These are phyloP conservation scores for Claviceps digitariae DNA, from an alignment of 2,329 filamentous ascomycete genomes.

Conservation along the genomic window DNA sequence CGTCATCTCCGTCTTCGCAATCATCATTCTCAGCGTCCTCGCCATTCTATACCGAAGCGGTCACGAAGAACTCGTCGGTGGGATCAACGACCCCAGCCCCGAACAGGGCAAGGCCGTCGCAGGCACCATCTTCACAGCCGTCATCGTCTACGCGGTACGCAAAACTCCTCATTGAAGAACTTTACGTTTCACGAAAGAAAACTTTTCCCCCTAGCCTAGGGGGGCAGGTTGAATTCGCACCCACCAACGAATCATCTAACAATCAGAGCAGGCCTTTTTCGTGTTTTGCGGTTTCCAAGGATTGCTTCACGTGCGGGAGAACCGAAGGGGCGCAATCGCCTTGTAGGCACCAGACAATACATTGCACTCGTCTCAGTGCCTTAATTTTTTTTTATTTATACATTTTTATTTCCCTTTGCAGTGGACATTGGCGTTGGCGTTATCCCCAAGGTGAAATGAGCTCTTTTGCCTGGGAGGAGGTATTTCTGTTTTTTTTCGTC, in stretches of 20 bases:
- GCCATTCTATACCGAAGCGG: constrained; percentile 62
- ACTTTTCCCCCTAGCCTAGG: no score
- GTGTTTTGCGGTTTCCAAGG: constrained; percentile 87
- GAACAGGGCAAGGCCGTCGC: constrained; percentile 67
- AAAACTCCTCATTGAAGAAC: no score
- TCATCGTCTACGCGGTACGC: constrained; percentile 79
- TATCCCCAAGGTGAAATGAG: neutral
- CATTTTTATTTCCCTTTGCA: neutral
- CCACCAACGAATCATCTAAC: neutral
- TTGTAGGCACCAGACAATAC: constrained; percentile 30
- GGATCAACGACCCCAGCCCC: constrained; percentile 55
- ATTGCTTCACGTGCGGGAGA: constrained; percentile 71
- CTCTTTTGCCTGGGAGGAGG: neutral
- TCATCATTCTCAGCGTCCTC: constrained; percentile 50
- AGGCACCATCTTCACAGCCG: constrained; percentile 72
- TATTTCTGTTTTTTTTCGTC: neutral
- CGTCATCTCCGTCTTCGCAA: constrained; percentile 52
- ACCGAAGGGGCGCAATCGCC: constrained; percentile 70
- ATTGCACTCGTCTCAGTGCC: neutral
- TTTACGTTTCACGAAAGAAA: no score
- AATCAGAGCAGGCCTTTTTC: constrained; percentile 57
- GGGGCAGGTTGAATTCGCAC: no score
- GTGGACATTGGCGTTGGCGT: constrained; percentile 6
- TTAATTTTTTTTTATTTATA: neutral
- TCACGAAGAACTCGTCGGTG: constrained; percentile 75